phyloP scores from a whole-genome alignment of 73 alveolate genomes.

The Breviolum minutum region DNA sequence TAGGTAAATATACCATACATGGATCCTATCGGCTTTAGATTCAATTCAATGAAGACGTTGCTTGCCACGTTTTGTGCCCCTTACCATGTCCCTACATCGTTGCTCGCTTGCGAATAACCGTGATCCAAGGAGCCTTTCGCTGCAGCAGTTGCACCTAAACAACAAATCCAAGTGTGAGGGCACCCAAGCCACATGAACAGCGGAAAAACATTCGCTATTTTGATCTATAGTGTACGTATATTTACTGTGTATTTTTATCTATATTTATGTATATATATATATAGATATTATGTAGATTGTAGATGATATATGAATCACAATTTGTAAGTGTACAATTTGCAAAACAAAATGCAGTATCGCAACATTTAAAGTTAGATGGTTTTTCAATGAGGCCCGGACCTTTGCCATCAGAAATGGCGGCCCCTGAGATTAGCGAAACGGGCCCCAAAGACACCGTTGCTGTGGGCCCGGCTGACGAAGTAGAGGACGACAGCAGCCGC shows the following conservation, averaged over 20 bases:
- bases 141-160: conserved; percentile 10
- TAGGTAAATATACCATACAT: too few species aligned
- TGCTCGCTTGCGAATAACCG: too few species aligned
- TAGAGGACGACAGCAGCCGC: background rate
- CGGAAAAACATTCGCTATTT: too few species aligned
- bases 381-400: background rate
- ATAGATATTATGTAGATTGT: too few species aligned
- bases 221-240: too few species aligned
- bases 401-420: background rate
- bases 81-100: too few species aligned
- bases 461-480: background rate
- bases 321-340: background rate
- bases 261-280: too few species aligned
- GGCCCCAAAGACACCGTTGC: background rate
- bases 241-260: too few species aligned
- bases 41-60: too few species aligned
- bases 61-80: too few species aligned
- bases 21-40: too few species aligned
- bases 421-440: background rate
- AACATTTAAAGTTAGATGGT: too few species aligned
- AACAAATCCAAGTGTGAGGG: background rate
- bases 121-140: conserved; percentile 29
- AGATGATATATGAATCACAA: background rate
- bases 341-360: background rate
- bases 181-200: background rate